Conservation (phyloP, 306 rosid species). For the Gastrolobium villosum region DNA sequence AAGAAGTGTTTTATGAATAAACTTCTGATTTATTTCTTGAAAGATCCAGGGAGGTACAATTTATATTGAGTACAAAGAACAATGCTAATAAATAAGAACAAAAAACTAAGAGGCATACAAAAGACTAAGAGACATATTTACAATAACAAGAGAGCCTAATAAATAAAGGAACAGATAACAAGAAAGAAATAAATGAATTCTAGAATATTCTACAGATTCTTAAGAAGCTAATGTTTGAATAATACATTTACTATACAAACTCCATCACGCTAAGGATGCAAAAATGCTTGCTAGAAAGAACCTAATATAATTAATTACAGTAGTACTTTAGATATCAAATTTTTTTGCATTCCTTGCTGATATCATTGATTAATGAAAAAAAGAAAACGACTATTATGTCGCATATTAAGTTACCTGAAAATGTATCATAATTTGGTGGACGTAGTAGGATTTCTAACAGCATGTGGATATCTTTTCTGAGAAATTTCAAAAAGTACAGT, state of each 20-base stretch:
- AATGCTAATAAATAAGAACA: no score
- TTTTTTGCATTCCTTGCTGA: constrained; percentile 20
- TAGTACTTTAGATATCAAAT: neutral
- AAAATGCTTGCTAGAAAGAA: constrained; percentile 39
- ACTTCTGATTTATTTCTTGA: no score
- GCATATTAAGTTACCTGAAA: neutral
- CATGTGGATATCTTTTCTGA: constrained; percentile 3
- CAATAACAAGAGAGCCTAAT: no score
- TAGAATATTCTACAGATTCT: no score
- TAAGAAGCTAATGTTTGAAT: constrained; percentile 27
- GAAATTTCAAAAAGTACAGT: neutral
- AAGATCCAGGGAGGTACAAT: no score
- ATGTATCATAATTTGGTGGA: neutral
- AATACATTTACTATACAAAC: neutral
- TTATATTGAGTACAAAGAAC: no score
- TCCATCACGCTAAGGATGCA: constrained; percentile 32
- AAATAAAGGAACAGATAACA: no score
- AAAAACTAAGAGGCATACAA: no score
- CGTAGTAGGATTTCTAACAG: constrained; percentile 3
- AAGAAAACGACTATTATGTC: neutral
- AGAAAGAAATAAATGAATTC: no score
- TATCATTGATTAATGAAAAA: neutral
- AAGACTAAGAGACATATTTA: no score
- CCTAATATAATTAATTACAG: neutral
- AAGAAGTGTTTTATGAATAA: no score